Conservation (phyloP, 2,329 filamentous ascomycete genomes). For the Fusarium torreyae region DNA sequence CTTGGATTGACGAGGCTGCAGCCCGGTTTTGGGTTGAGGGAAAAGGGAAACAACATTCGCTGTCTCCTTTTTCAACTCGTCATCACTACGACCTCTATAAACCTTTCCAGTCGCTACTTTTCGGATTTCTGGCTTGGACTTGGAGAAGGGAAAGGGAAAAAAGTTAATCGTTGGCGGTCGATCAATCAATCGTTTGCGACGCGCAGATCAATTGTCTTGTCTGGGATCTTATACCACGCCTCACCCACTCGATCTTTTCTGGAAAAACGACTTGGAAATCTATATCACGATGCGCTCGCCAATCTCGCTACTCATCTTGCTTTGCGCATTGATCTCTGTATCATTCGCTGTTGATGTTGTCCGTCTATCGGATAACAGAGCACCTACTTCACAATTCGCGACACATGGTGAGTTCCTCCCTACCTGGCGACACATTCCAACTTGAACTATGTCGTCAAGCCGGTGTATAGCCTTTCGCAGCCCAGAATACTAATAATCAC, state of each 20-base stretch:
- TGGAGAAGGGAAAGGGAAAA: slow-evolving; percentile 1
- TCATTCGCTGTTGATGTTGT: slow-evolving; percentile 31
- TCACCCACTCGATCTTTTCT: slow-evolving; percentile 14
- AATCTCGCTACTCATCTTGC: slow-evolving; percentile 31
- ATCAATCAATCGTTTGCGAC: slow-evolving; percentile 24
- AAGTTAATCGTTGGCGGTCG: slow-evolving; percentile 22
- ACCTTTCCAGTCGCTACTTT: slow-evolving; percentile 35
- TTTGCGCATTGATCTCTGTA: slow-evolving; percentile 34
- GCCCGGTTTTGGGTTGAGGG: slow-evolving; percentile 1
- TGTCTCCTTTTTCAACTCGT: slow-evolving; percentile 15
- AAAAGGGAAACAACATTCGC: slow-evolving; percentile 11
- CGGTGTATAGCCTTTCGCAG: neutral
- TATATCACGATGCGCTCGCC: slow-evolving; percentile 38
- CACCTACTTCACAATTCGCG: slow-evolving; percentile 41
- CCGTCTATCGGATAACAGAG: slow-evolving; percentile 38
- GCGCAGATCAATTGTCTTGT: slow-evolving; percentile 20
- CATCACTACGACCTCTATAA: slow-evolving; percentile 25
- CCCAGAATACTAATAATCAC: slow-evolving; percentile 24
- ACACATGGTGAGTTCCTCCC: slow-evolving; percentile 39
- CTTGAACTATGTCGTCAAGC: neutral
- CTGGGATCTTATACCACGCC: slow-evolving; percentile 26
- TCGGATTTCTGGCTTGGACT: slow-evolving; percentile 12
- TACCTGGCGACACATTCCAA: neutral
- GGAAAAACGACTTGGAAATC: neutral
- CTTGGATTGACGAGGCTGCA: slow-evolving; percentile 25